Evolutionary conservation across 495 filamentous ascomycete species (phyloP), one percentile per base, ranked within the genome.

Genomic region (Chaetomium tenue): DNA sequence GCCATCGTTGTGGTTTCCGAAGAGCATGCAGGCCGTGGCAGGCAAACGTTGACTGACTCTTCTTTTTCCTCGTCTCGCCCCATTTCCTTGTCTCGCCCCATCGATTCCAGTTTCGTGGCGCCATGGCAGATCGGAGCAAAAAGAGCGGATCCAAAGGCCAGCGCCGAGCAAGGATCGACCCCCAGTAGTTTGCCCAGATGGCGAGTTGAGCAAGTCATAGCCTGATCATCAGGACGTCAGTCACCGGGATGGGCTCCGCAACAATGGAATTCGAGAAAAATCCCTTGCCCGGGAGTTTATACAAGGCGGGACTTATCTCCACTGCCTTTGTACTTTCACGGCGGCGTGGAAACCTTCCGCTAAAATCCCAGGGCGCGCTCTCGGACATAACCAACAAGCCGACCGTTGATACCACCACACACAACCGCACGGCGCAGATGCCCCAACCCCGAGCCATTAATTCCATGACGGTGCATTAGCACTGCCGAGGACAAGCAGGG

Each of bases 351-450:
- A 60, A 51, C 20, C 28, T 42, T 8, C 23, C 26, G 47, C 23
- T 37, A 39, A 40, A 55, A 39, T 37, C 33, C 13, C 28, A 40
- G 44, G 39, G 64, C 70, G 66, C 68, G 67, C 65, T 61, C 72
- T 74, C 72, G 72, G 72, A 71, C 68, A 72, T 73, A 74, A 73
- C 66, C 46, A 74, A 73, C 70, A 72, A 55, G 71, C 72, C 72
- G 72, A 74, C 72, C 67, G 65, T 68, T 71, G 67, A 63, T 59
- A 48, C 63, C 59, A 52, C 65, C 63, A 16, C 11, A 44, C 13
- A 18, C 40, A 44, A 26, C 55, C 55, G 33, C 30, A 46, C 30
- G 30, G 33, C 60, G 18, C 37, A 30, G 8, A 26, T 12, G 40
- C 47, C n/a, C 30, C 60, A 54, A 47, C 40, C 42, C 52, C 61